phyloP scores from a whole-genome alignment of 1,139 yeast genomes.

The Geotrichum phurueaensis region DNA sequence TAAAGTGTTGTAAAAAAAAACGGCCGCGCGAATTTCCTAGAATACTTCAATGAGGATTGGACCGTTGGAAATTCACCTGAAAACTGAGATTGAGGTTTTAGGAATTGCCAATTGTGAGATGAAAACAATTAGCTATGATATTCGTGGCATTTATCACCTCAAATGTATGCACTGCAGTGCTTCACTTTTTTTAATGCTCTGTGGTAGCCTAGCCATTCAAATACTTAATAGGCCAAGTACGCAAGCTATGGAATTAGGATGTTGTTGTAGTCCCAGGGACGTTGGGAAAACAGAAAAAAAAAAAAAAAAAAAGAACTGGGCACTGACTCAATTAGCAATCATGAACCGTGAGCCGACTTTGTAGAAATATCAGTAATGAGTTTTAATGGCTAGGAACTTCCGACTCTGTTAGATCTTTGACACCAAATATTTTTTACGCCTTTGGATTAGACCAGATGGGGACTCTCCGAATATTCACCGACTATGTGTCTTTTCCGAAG shows the following conservation, averaged over 20 bases:
- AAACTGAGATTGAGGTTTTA: neutral
- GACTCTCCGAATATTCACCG: no score
- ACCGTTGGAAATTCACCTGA: neutral
- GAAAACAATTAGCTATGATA: neutral
- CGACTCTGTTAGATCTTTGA: no score
- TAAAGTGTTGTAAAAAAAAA: neutral
- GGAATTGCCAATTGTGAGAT: neutral
- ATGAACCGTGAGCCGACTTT: no score
- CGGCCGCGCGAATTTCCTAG: neutral
- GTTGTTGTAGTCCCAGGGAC: neutral
- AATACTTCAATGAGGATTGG: neutral
- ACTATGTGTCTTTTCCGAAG: no score
- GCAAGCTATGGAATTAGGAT: neutral
- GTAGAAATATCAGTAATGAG: no score
- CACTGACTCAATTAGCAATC: neutral
- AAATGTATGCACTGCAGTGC: neutral
- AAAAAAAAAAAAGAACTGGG: neutral
- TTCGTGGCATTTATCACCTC: neutral
- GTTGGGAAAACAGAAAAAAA: neutral
- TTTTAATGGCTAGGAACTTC: no score
- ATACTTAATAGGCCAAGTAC: neutral
- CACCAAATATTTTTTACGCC: no score
- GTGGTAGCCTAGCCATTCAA: neutral
- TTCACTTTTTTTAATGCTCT: neutral
- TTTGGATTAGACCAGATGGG: no score